Base-by-base conservation (phyloP, 2,329 filamentous ascomycete species). In the Botryotinia calthae region DNA sequence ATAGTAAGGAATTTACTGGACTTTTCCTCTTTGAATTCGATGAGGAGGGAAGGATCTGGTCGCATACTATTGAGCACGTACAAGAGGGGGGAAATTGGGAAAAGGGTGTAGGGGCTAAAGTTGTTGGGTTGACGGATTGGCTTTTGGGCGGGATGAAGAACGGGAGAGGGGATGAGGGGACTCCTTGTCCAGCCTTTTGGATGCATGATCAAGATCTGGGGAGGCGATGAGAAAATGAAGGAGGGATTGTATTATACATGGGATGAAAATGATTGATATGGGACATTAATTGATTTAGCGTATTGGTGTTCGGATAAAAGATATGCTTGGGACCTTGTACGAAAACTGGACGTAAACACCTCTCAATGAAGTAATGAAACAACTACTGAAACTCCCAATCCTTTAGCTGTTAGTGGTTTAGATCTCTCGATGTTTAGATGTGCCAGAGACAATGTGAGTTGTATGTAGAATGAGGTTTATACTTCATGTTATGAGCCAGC, bases 21-120 rank as follows among this genome's bases (percentile, higher is more conserved):
- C 83, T 98, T 18, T 99, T 98, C 82, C 91, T 97, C 73, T 99
- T 99, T 81, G 93, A 97, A 76, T 99, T 99, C 81, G 96, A 98
- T 80, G 86, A 89, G 64, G 88, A 97, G 78, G 96, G 96, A 1
- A 87, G 94, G 75, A 89, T 99, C 51, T 83, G 92, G 65, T 94
- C 89, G 77, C 96, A 98, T 82, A 97, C 93, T 0, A 98, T 99
- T 79, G 96, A 99, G 83, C 93, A 97, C 83, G 92, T 93, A 1
- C 92, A 98, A 78, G 91, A 96, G 79, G 90, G 91, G 25, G 89
- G 91, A 56, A 89, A 93, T 74, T 97, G 92, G 89, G 95, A 98
- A 78, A 89, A 89, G 75, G 94, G 89, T 25, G 84, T 91, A n/a
- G 89, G 93, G 40, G 91, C 93, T 34, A 93, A 91, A 79, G 92